Conservation (phyloP, 2,329 filamentous ascomycete species). For the Blastomyces emzantsi region DNA sequence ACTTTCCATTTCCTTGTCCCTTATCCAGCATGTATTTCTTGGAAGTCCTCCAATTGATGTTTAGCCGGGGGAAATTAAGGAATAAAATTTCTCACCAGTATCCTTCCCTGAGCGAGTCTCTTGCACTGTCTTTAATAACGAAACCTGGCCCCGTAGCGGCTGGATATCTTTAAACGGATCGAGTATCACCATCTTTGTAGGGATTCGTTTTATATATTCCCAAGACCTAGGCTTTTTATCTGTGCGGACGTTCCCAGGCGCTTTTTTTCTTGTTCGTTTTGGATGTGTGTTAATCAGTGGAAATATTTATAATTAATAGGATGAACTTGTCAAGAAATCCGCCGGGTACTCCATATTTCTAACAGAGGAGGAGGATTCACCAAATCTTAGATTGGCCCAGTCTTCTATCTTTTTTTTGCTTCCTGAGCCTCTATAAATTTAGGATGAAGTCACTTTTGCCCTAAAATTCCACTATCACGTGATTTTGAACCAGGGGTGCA, state of each 20-base stretch:
- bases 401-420: not conserved
- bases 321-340: not conserved
- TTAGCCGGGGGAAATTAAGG: not conserved
- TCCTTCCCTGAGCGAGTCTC: slow-evolving; percentile 34
- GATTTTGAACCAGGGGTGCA: not conserved
- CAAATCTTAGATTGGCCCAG: not conserved
- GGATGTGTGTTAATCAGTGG: too few species aligned
- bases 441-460: not conserved
- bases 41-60: not conserved
- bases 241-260: not conserved
- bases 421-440: not conserved
- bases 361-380: not conserved
- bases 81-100: slow-evolving; percentile 27
- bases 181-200: not conserved
- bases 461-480: not conserved
- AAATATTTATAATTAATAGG: not conserved
- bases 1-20: not conserved
- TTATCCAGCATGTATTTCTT: not conserved
- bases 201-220: not conserved
- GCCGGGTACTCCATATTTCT: not conserved
- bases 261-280: not conserved
- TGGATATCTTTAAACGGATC: slow-evolving; percentile 19
- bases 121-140: slow-evolving; percentile 37
- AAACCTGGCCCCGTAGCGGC: slow-evolving; percentile 29
- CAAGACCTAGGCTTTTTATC: not conserved